Evolutionary conservation across 495 filamentous ascomycete genomes (phyloP).

Genomic region (Massariosphaeria phaeospora): DNA sequence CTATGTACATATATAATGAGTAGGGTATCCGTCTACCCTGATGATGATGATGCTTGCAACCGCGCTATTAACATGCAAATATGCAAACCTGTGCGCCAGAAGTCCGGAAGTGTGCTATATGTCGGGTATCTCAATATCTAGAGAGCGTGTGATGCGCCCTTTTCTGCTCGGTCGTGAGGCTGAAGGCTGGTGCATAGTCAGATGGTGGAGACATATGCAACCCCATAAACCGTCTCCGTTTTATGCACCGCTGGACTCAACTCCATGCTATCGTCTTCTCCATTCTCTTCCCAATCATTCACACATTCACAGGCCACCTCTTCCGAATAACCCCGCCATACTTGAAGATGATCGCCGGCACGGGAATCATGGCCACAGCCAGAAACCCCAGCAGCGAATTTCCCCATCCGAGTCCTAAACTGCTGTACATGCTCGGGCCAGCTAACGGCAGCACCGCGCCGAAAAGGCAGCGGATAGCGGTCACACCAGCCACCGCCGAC

Average conservation of each 20-base stretch:
- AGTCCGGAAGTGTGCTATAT: no score
- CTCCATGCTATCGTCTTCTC: not conserved
- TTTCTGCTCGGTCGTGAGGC: no score
- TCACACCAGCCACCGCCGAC: conserved; percentile 43
- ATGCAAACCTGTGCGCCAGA: no score
- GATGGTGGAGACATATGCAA: no score
- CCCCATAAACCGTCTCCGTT: no score
- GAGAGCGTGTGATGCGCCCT: no score
- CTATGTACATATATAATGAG: no score
- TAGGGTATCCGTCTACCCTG: no score
- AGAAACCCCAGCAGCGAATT: conserved; percentile 46
- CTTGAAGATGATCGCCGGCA: conserved; percentile 37
- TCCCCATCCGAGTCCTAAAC: conserved; percentile 47
- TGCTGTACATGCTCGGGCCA: conserved; percentile 46
- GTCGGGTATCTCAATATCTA: no score
- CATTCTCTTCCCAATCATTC: not conserved
- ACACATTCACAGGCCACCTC: conserved; percentile 28
- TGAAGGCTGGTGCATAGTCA: no score
- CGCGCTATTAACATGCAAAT: no score
- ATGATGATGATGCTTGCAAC: no score
- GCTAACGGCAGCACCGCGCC: conserved; percentile 50
- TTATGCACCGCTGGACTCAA: not conserved
- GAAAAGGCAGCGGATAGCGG: conserved; percentile 48
- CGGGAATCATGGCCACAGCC: conserved; percentile 40
- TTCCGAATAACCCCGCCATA: conserved; percentile 31